Evolutionary conservation across 78 protist genomes (phyloP), one percentile per base, ranked within the genome.

Genomic region (Dictyostelium brefeldianum): DNA sequence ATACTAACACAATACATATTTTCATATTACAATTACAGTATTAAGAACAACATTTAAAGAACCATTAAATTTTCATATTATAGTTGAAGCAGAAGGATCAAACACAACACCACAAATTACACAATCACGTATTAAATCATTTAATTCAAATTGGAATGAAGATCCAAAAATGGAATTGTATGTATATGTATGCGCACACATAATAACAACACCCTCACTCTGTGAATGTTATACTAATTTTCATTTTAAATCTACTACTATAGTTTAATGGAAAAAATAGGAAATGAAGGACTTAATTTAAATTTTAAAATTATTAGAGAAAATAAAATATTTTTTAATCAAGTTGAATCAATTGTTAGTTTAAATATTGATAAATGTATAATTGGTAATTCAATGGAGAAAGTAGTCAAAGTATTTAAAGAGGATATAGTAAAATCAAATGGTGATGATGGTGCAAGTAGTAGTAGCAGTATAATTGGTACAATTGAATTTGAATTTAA

Each of bases 71-170:
- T 81, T 17, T 51, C 89, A 81, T 15, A 31, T 81, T 12, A 50
- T 29, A 43, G 51, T 81, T 31, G 27, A 64, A 48, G 65, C 47
- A 10, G 59, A 67, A 31, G 69, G 67, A 46, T 81, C 89, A 7
- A 64, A 69, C 25, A 81, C 89, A 69, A 46, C 65, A 51, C 71
- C 89, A 15, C 89, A 81, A 81, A 27, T 18, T 14, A 29, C 89
- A 17, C 69, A 81, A 29, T 48, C 80, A 0, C 67, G 79, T 51
- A 14, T 31, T 12, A 17, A 81, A 29, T 22, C 79, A 17, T 81
- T 81, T 29, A 12, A 36, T 22, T 48, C 89, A 25, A 48, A 31
- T 47, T 81, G 57, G 48, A 59, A 27, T 50, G 89, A 81, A 29
- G 89, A 81, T 69, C 64, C 25, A 36, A 10, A 73, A 18, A 62